These are phyloP conservation scores for Colletotrichum gigasporum DNA, from an alignment of 2,329 filamentous ascomycete species.

Conservation along the genomic window DNA sequence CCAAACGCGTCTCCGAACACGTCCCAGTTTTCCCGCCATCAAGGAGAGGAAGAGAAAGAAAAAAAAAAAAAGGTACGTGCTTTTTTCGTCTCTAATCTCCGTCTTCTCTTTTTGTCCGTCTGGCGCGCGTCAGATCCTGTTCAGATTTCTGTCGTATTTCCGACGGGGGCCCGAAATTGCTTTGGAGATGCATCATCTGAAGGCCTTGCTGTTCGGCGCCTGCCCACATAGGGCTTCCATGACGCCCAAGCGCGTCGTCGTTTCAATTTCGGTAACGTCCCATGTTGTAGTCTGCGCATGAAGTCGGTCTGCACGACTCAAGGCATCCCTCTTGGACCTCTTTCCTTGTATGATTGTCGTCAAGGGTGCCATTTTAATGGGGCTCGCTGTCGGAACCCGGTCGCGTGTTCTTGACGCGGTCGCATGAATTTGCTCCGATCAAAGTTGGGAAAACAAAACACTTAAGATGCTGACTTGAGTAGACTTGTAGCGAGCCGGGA, in stretches of 20 bases:
- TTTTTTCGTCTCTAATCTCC: constrained; percentile 14
- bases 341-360: constrained; percentile 27
- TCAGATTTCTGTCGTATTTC: constrained; percentile 18
- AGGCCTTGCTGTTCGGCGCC: constrained; percentile 25
- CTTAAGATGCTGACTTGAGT: constrained; percentile 33
- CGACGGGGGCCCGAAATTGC: constrained; percentile 28
- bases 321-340: constrained; percentile 18
- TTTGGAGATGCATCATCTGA: constrained; percentile 32
- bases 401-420: constrained; percentile 31
- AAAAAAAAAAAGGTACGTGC: constrained; percentile 26
- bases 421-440: constrained; percentile 32
- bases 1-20: constrained; percentile 15
- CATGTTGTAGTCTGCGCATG: constrained; percentile 33
- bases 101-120: constrained; percentile 1
- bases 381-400: constrained; percentile 21
- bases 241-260: constrained; percentile 27
- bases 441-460: constrained; percentile 32
- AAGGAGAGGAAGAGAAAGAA: too few species aligned
- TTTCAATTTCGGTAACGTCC: constrained; percentile 33
- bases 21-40: neutral
- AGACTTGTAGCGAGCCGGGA: constrained; percentile 27
- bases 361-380: constrained; percentile 19
- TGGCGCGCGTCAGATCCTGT: neutral
- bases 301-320: constrained; percentile 28
- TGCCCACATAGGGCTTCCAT: constrained; percentile 20